Evolutionary conservation across 73 alveolate species (phyloP).

Genomic region (Durusdinium trenchii): DNA sequence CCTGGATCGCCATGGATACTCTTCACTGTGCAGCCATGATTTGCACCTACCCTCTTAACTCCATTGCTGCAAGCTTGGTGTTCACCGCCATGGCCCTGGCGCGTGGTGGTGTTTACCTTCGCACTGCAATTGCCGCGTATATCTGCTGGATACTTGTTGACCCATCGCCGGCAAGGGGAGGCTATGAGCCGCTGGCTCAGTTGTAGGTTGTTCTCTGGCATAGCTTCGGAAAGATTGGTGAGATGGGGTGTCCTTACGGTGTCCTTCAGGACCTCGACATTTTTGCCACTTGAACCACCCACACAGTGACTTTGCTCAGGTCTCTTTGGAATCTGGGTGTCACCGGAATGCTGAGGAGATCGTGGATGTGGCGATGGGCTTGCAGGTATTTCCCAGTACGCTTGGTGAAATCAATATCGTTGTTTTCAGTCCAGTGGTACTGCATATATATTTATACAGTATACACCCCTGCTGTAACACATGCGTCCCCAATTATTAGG

Average conservation of each 20-base stretch:
- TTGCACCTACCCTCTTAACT: conserved; percentile 74
- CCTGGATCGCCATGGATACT: conserved; percentile 68
- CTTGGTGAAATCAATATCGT: too few species aligned
- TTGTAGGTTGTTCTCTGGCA: not conserved
- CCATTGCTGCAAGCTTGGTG: conserved; percentile 52
- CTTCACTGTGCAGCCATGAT: conserved; percentile 55
- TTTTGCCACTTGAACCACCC: too few species aligned
- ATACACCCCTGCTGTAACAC: too few species aligned
- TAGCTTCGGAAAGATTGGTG: not conserved
- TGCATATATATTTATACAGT: not conserved
- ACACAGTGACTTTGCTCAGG: not conserved
- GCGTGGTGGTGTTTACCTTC: conserved; percentile 52
- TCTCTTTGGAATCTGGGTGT: conserved; percentile 83
- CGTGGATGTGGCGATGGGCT: conserved; percentile 74
- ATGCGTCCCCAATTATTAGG: not conserved
- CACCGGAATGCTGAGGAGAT: conserved; percentile 47
- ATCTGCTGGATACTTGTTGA: conserved; percentile 66
- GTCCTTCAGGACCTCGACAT: too few species aligned
- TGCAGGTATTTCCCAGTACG: conserved; percentile 62
- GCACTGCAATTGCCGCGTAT: conserved; percentile 55
- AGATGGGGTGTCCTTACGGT: not conserved
- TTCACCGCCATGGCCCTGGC: conserved; percentile 43
- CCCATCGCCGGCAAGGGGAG: conserved; percentile 75
- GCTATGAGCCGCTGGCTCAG: conserved; percentile 62
- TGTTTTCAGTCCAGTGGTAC: not conserved